Base-by-base conservation (phyloP, 306 rosid genomes). In the Argentina anserina region DNA sequence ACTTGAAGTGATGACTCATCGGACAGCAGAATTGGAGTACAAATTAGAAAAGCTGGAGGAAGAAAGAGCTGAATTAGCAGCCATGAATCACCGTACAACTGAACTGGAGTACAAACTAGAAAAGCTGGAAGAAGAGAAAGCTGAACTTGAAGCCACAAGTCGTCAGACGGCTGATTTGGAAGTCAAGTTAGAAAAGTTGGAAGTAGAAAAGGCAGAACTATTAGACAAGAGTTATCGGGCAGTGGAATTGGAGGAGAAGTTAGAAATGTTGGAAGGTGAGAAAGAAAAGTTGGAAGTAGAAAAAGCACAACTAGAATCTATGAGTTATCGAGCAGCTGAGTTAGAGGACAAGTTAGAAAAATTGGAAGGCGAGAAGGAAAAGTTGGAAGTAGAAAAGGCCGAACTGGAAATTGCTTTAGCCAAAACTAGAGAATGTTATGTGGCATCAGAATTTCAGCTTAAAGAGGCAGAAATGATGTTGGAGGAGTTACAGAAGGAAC, bases 1-100 rank as follows among this genome's bases (percentile, higher is more conserved):
- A 84, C 87, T 90, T 73, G 96, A 87, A 80, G 78, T 81, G 28
- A 78, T 88, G 96, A 80, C 13, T 71, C 82, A 77, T 60, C 93
- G 67, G 67, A 62, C 67, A 75, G 83, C 82, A 69, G 87, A 86
- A 59, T 41, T 81, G 75, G 81, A 76, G 75, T 72, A 47, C 56
- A 68, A 75, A 37, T 47, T 83, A 23, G 79, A 61, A 61, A 79
- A 62, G 73, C 66, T 79, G 40, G 78, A 67, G 25, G 36, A 34
- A 14, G 81, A 79, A 45, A 72, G 23, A 49, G 70, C 64, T 7
- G 78, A 82, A 36, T 64, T 65, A 60, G 73, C 43, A 33, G 74
- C 63, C 37, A 68, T 34, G 69, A 43, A 49, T 69, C 39, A 46
- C 40, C 41, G 26, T 72, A 78, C 42, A 33, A 43, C 14, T 66